Base-by-base conservation (phyloP, 2,329 filamentous ascomycete genomes). In the Verticillium zaregamsianum region DNA sequence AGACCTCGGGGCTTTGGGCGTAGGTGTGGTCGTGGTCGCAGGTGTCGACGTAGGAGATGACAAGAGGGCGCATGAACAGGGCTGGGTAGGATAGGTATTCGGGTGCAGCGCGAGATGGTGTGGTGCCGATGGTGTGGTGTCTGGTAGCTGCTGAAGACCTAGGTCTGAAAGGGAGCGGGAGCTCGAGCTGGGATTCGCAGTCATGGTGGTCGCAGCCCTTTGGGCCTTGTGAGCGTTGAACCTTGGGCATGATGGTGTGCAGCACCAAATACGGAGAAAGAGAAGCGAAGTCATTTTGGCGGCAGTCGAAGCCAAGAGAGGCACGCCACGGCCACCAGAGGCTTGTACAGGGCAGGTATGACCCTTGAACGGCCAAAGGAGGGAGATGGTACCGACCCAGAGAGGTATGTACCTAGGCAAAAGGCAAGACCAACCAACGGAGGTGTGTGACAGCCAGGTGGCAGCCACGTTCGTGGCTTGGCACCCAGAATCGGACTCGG, bases 1-100 rank as follows among this genome's bases (percentile, higher is more conserved):
- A 52, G 45, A 52, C 20, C 45, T 52, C 20, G 45, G 45, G n/a
- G 45, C 23, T 9, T 4, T 55, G 28, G 57, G 35, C 17, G 49
- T 54, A 45, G 57, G 35, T 14, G 37, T 17, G 28, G 59, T n/a
- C 32, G 40, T 52, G 8, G 49, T 58, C 6, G 32, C 55, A 59
- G 57, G 60, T 49, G 56, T 59, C 11, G 45, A 40, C 52, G 60
- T 55, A 49, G 23, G 60, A 25, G 45, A 52, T 52, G 45, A 52
- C 45, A 52, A 23, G 45, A 52, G 45, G 20, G 20, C 23, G 45
- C 45, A 52, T 52, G 45, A 23, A 25, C 45, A 52, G 20, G 37
- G 35, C 15, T 12, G 37, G 37, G 20, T 9, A 49, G 17, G 37
- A 15, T 25, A 23, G 45, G 45, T 52, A 9, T 52, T 35, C 33